Base-by-base conservation (phyloP, 176 grass and related monocot genomes). In the Dactylis glomerata region DNA sequence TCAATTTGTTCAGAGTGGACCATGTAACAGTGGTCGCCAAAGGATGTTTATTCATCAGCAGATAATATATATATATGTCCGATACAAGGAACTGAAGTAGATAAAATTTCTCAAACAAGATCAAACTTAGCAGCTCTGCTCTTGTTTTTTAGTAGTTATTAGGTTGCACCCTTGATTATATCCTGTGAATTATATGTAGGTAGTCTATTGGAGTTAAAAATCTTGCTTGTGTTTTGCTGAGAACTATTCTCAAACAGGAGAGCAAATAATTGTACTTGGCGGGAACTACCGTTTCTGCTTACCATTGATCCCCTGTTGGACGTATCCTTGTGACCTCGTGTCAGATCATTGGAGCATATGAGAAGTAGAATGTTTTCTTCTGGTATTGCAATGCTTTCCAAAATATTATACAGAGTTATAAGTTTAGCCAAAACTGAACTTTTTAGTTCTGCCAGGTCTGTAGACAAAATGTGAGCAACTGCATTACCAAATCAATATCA, bases 151-250 rank as follows among this genome's bases (percentile, higher is more conserved):
- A 82, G 32, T 76, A 22, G 30, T 61, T 87, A 5, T 56, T 87
- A 78, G 63, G 42, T 78, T 79, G 31, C 20, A 73, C 28, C 5
- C 33, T 78, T 22, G 2, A 51, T 75, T 75, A 51, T 52, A 64
- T 73, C 41, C 6, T 81, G 85, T 84, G 84, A 87, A 83, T 87
- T 84, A 83, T 62, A 73, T 47, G 42, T 47, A 67, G 65, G 3
- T 23, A 36, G 16, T 54, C 65, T 68, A 8, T 8, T 20, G n/a
- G 55, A 65, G 49, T 27, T 22, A 36, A 10, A 47, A 51, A 1
- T 37, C 3, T 33, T 77, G 38, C 15, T 62, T 9, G 20, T 55
- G 50, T 82, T 19, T 44, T 73, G 41, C 9, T 55, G 44, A 4
- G 24, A 74, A 15, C 12, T 51, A 42, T 15, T 38, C 69, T 37